Conservation (phyloP, 75 land plant species). For the Pseudotsuga menziesii region DNA sequence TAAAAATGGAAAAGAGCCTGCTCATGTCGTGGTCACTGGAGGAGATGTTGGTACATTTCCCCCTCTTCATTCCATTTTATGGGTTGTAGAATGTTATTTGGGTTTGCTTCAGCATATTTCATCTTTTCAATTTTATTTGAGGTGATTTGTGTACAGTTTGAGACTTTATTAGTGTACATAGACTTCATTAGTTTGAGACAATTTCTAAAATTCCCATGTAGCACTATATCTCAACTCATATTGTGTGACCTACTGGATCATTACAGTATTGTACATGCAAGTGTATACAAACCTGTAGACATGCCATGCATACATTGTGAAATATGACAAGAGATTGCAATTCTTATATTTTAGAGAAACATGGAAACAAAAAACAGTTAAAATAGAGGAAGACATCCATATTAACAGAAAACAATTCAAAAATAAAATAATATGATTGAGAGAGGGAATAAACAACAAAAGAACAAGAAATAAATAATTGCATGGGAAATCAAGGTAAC, state of each 20-base stretch:
- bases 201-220: neutral
- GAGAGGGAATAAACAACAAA: neutral
- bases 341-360: no score
- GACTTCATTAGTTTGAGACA: no score
- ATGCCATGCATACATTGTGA: no score
- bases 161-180: neutral
- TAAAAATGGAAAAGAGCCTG: no score
- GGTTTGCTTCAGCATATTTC: neutral
- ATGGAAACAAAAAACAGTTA: no score
- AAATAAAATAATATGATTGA: neutral
- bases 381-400: neutral
- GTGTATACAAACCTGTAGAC: no score
- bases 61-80: neutral
- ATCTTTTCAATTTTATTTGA: neutral
- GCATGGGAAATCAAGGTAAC: neutral
- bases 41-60: slow-evolving; percentile 63
- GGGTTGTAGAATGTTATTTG: neutral
- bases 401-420: neutral
- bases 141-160: neutral
- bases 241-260: no score
- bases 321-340: no score
- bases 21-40: slow-evolving; percentile 79
- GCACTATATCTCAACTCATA: neutral
- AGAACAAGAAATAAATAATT: neutral
- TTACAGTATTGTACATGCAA: no score